Base-by-base conservation (phyloP, 139 green algal species). In the Chlorella sorokiniana region DNA sequence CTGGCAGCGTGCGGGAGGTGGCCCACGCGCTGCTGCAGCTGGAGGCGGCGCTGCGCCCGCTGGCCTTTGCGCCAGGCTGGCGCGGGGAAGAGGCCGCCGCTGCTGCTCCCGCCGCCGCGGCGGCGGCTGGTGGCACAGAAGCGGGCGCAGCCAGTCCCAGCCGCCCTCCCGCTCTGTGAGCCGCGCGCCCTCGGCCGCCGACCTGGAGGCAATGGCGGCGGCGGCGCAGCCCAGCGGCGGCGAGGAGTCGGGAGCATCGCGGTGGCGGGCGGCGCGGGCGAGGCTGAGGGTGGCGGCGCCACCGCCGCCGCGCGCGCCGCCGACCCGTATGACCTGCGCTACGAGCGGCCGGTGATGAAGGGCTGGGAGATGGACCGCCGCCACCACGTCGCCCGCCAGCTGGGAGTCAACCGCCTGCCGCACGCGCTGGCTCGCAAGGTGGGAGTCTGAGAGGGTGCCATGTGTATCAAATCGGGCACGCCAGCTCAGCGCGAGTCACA, bases 281-380 rank as follows among this genome's bases (percentile, higher is more conserved):
- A 3, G 27, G 40, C 33, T 33, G 64, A 71, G 8, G 70, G 31
- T 0, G 76, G 41, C 10, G 65, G 31, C 0, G 59, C 59, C 2
- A 59, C 59, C 29, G 75, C 75, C 3, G 75, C 56, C 6, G 59
- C 59, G 0, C 75, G 75, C 0, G 56, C 59, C 2, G 75, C 52
- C 16, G 78, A 88, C 62, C 75, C 78, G 1, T 88, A 88, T 38
- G 78, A 81, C 48, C 48, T 88, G 9, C 42, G 44, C 20, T 73
- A 70, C 38, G 84, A 88, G 61, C 69, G 71, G 41, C 4, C 27
- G 27, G 77, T 83, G 63, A 20, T 75, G 4, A 42, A 31, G 51
- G 69, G 64, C n/a, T 88, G 84, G 84, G 78, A 84, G 69, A 72
- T 88, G 42, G 64, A 88, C 42, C 25, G 54, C 44, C 45, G 74